These are phyloP conservation scores for Alternaria novae-zelandiae DNA, from an alignment of 2,329 filamentous ascomycete genomes.

Conservation along the genomic window DNA sequence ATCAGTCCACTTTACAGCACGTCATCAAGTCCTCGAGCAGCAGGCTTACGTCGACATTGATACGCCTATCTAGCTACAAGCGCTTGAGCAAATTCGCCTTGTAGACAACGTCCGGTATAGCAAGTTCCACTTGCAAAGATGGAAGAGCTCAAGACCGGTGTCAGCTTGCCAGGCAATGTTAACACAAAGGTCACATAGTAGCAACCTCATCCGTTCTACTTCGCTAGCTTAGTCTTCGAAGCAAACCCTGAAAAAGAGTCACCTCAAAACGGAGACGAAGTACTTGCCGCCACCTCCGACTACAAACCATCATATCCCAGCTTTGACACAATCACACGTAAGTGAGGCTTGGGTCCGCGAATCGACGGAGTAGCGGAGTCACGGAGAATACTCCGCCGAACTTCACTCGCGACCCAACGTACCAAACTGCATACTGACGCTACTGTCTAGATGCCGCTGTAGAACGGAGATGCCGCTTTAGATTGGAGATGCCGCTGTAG, in stretches of 20 bases:
- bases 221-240: slow-evolving; percentile 62
- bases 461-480: slow-evolving; percentile 57
- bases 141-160: slow-evolving; percentile 59
- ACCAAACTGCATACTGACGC: slow-evolving; percentile 65
- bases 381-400: slow-evolving; percentile 66
- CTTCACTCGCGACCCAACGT: slow-evolving; percentile 62
- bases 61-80: slow-evolving; percentile 55
- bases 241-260: slow-evolving; percentile 52
- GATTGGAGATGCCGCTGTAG: slow-evolving; percentile 59
- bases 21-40: slow-evolving; percentile 54
- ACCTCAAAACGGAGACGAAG: slow-evolving; percentile 58
- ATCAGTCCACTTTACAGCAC: too few species aligned
- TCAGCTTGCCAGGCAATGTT: slow-evolving; percentile 64
- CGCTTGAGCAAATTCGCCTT: slow-evolving; percentile 56
- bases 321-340: slow-evolving; percentile 57
- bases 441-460: slow-evolving; percentile 63
- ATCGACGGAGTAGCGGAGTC: slow-evolving; percentile 57
- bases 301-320: slow-evolving; percentile 66
- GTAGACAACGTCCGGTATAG: slow-evolving; percentile 63
- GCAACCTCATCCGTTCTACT: slow-evolving; percentile 64
- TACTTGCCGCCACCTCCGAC: slow-evolving; percentile 60
- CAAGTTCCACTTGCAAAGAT: slow-evolving; percentile 55
- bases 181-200: slow-evolving; percentile 68
- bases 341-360: slow-evolving; percentile 61
- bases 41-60: slow-evolving; percentile 61